phyloP scores from a whole-genome alignment of 2,329 filamentous ascomycete genomes.

The Colletotrichum sp. region DNA sequence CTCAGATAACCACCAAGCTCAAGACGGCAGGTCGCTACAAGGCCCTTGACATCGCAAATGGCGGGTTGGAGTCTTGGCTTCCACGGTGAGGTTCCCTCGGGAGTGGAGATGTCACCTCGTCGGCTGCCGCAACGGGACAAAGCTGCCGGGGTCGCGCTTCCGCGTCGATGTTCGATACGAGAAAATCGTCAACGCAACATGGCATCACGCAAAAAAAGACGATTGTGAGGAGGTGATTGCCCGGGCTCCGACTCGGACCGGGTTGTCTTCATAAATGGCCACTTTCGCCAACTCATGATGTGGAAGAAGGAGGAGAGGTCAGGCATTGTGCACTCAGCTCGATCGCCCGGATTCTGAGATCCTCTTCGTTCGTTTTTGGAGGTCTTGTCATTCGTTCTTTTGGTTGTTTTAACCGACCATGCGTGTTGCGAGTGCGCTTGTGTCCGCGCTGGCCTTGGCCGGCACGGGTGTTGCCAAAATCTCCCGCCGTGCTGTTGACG shows the following conservation, averaged over 20 bases:
- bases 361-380: not conserved
- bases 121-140: constrained; percentile 8
- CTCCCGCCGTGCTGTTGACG: not conserved
- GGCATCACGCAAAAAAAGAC: not conserved
- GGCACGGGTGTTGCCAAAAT: constrained; percentile 1
- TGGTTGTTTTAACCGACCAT: not conserved
- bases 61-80: constrained; percentile 1
- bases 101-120: not conserved
- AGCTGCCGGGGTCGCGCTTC: not conserved
- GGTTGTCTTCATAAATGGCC: not conserved
- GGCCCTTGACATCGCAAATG: not conserved
- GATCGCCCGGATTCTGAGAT: not conserved
- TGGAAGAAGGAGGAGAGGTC: not conserved
- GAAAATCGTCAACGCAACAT: not conserved
- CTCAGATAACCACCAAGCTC: not conserved
- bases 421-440: constrained; percentile 2
- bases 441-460: constrained; percentile 15
- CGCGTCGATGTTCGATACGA: not conserved
- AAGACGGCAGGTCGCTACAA: constrained; percentile 15
- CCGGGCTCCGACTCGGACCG: not conserved
- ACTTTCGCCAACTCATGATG: not conserved
- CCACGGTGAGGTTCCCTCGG: not conserved
- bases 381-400: not conserved
- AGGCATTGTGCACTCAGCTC: not conserved
- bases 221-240: not conserved